A percentile compares a stretch with the other conserved stretches of the same genome.
Conservation (phyloP, 495 filamentous ascomycete genomes). For the Lichenothelia convexa region DNA sequence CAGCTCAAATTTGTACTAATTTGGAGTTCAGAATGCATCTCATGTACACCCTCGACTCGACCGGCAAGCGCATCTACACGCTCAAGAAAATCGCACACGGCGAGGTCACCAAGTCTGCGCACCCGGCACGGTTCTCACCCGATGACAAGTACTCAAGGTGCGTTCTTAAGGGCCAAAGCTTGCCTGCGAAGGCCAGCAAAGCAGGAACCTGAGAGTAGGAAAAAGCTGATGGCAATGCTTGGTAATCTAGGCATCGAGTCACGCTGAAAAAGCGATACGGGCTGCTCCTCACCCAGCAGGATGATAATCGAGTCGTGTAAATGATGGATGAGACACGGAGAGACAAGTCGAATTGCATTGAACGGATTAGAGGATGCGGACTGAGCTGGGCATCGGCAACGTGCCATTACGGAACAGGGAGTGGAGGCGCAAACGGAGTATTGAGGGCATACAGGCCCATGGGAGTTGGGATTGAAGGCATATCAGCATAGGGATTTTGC, state of each 20-base stretch:
- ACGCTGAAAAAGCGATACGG: conserved; percentile 84
- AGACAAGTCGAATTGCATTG: too few species aligned
- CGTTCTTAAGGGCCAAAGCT: background rate
- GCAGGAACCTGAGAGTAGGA: background rate
- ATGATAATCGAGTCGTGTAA: conserved; percentile 21
- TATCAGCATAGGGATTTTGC: too few species aligned
- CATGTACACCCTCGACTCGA: conserved; percentile 64
- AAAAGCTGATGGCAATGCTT: conserved; percentile 3
- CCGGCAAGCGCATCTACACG: conserved; percentile 76
- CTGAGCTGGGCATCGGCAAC: too few species aligned
- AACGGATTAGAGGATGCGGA: too few species aligned
- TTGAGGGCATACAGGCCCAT: too few species aligned
- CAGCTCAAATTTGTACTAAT: background rate
- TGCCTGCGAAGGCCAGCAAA: conserved; percentile 2
- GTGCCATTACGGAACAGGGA: too few species aligned
- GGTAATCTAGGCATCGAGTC: conserved; percentile 53
- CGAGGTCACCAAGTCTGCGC: conserved; percentile 82
- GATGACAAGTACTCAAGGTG: conserved; percentile 92
- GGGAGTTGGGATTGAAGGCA: too few species aligned
- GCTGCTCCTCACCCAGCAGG: conserved; percentile 68
- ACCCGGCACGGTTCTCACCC: conserved; percentile 91
- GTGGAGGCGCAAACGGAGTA: too few species aligned
- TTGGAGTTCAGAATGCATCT: conserved; percentile 46
- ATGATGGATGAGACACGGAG: too few species aligned
- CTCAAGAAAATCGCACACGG: conserved; percentile 62